Conservation (phyloP, 371 early-diverging fungal species). For the Mortierella sp. region DNA sequence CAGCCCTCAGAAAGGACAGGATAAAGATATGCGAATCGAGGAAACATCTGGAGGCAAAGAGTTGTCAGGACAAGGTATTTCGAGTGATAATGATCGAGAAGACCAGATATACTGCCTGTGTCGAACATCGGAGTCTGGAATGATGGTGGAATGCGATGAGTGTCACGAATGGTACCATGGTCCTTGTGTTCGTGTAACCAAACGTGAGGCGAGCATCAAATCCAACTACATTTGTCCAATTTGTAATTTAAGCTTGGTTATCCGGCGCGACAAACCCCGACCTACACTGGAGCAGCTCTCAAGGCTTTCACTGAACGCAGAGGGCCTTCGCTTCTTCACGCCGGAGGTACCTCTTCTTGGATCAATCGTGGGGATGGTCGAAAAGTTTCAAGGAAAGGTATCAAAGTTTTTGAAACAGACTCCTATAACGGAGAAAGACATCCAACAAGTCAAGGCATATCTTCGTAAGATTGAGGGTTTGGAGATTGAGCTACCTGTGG, state of each 20-base stretch:
- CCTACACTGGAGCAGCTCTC: conserved; percentile 65
- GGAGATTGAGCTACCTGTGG: conserved; percentile 61
- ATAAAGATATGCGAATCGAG: neutral
- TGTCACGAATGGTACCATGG: conserved; percentile 89
- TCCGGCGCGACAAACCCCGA: conserved; percentile 58
- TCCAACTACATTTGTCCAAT: conserved; percentile 76
- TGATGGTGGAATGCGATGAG: conserved; percentile 86
- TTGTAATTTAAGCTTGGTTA: conserved; percentile 66
- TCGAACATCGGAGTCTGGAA: conserved; percentile 68
- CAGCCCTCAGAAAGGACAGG: neutral
- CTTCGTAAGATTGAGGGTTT: conserved; percentile 73
- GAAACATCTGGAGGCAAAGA: neutral
- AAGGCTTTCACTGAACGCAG: conserved; percentile 59
- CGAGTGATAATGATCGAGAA: conserved; percentile 26
- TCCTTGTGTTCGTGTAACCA: conserved; percentile 72
- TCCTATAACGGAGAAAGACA: conserved; percentile 54
- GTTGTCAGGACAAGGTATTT: neutral
- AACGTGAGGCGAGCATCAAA: conserved; percentile 67
- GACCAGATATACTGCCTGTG: conserved; percentile 70
- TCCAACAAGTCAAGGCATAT: conserved; percentile 51
- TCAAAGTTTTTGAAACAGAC: conserved; percentile 60
- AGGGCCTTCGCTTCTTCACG: conserved; percentile 65
- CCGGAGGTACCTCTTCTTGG: conserved; percentile 66
- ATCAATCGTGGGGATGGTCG: conserved; percentile 59
- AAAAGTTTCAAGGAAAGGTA: conserved; percentile 52